Evolutionary conservation across 2,329 filamentous ascomycete genomes (phyloP), one percentile per base, ranked within the genome.

Genomic region (Beauveria medogensis): DNA sequence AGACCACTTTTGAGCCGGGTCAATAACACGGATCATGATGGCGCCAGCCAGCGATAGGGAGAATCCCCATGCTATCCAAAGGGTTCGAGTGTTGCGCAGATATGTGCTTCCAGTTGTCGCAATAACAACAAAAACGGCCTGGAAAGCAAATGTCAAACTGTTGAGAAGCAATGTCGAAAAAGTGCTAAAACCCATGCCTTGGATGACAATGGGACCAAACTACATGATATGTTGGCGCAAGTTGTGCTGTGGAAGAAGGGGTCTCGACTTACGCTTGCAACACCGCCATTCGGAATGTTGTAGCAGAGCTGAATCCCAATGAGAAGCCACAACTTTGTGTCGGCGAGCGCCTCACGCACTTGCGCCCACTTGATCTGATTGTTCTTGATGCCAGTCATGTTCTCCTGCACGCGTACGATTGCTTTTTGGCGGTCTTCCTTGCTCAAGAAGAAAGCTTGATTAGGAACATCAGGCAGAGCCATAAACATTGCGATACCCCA

Each of bases 341-440:
- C 70, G 9, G 64, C 51, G 6, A 70, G 46, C 0, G 65, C 68
- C 55, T 72, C 68, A 5, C 50, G 50, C 40, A 63, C 63, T 37
- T 69, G 68, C 2, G 54, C 34, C 63, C 67, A 66, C 54, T 69
- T 68, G 30, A 68, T 65, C 22, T 63, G 54, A 65, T 70, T 68
- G 57, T 68, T 73, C 62, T 72, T 69, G 24, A 74, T 70, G 6
- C 72, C 72, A 1, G 73, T 75, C 65, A 69, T 69, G 64, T 74
- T 72, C 5, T 66, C 66, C 40, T 69, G 64, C 22, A 74, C 67
- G 1, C 73, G 68, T 3, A 61, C n/a, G 20, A 46, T 68, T 5
- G 72, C 72, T 28, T 70, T 68, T 14, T 62, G 61, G 1, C 69
- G 66, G 48, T 75, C 72, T 18, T 65, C 60, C 6, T 56, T 52